Percentiles rank a stretch among this genome's conserved stretches.
These are phyloP conservation scores for Pholiota molesta DNA, from an alignment of 768 basidiomycete genomes.

Conservation along the genomic window DNA sequence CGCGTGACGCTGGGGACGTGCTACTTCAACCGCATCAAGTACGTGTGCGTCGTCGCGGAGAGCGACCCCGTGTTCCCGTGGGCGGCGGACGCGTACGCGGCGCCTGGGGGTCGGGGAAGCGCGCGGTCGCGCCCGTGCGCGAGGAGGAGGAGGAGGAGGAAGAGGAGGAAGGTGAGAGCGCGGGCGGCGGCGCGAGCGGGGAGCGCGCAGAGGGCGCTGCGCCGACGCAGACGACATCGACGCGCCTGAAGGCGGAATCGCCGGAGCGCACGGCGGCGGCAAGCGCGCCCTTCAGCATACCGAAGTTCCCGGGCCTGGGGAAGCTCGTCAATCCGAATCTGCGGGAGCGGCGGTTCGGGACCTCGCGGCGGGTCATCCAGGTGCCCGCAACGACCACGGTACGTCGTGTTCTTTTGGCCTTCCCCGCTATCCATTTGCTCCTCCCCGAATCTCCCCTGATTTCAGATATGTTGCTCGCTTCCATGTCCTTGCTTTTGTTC, in stretches of 20 bases:
- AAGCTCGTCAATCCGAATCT: conserved; percentile 22
- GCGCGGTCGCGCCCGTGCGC: not conserved
- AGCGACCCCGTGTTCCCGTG: conserved; percentile 42
- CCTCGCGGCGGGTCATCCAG: conserved; percentile 26
- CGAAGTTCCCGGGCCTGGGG: conserved; percentile 9
- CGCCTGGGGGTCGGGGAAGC: not conserved
- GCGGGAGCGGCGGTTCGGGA: conserved; percentile 30
- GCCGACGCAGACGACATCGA: not conserved
- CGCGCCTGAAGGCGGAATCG: not conserved
- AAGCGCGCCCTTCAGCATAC: not conserved
- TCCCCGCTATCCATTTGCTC: not conserved
- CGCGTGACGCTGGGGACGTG: conserved; percentile 63
- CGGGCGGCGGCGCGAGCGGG: not conserved
- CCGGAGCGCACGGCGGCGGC: not conserved
- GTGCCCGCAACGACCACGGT: conserved; percentile 29
- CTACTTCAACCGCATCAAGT: conserved; percentile 51
- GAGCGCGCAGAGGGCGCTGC: not conserved
- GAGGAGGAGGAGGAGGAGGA: conserved; percentile 12
- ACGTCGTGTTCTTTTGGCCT: conserved; percentile 20
- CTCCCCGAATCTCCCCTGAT: not conserved
- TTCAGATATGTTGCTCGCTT: not conserved
- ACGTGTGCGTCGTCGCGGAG: conserved; percentile 55
- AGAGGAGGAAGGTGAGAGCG: not conserved
- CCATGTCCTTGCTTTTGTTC: too few species aligned
- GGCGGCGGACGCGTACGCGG: not conserved